Evolutionary conservation across 106 monocot genomes (phyloP).

Genomic region (Chionographis japonica): DNA sequence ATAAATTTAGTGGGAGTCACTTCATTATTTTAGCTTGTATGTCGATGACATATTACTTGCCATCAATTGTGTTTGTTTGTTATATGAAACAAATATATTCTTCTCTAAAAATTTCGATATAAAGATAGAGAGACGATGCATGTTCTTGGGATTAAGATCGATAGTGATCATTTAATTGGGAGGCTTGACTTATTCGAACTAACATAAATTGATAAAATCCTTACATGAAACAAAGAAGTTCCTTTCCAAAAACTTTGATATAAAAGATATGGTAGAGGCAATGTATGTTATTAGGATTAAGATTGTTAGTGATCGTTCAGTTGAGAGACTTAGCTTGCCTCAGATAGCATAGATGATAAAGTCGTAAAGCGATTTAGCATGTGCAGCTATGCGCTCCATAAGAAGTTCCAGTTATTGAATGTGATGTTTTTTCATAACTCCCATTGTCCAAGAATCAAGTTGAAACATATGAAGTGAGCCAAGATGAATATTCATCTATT

Average conservation of each 20-base stretch:
- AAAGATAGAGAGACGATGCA: too few species aligned
- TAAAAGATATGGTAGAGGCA: too few species aligned
- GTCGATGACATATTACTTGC: constrained; percentile 5
- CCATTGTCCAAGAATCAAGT: neutral
- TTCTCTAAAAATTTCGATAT: neutral
- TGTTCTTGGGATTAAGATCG: neutral
- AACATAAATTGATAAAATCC: neutral
- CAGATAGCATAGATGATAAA: neutral
- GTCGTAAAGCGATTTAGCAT: neutral
- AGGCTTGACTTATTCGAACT: neutral
- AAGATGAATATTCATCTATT: neutral
- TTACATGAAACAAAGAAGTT: too few species aligned
- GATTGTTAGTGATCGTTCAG: too few species aligned
- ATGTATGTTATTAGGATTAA: too few species aligned
- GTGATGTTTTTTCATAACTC: neutral
- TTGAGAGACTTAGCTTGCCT: too few species aligned
- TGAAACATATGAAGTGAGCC: neutral
- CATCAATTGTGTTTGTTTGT: neutral
- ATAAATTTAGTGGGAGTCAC: constrained; percentile 2
- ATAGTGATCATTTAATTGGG: neutral
- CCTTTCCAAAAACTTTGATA: too few species aligned
- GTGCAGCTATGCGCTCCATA: neutral
- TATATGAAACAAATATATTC: neutral
- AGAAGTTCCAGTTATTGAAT: neutral
- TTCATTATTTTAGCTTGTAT: neutral